Evolutionary conservation across 2,329 filamentous ascomycete genomes (phyloP).

Genomic region (Incumbomyces lentus): DNA sequence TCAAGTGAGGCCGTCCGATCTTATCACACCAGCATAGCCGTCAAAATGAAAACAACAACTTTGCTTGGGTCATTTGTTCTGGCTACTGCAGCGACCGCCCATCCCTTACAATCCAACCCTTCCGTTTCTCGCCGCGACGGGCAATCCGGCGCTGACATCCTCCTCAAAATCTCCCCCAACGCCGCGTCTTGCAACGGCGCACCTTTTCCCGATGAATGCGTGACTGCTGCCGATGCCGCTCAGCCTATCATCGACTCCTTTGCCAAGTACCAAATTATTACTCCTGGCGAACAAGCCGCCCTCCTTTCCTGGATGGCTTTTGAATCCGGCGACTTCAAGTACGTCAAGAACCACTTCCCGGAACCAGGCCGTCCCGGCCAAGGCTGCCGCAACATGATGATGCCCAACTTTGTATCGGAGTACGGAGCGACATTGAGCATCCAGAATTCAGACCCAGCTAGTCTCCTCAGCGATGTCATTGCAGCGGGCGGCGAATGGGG

Average conservation of each 20-base stretch:
- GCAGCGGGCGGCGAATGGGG: conserved; percentile 42
- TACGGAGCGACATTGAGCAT: conserved; percentile 42
- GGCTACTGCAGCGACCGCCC: not conserved
- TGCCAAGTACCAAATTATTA: conserved; percentile 44
- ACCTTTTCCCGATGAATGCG: conserved; percentile 13
- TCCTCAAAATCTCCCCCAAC: conserved; percentile 14
- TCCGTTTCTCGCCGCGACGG: too few relatives aligned
- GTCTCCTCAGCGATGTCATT: conserved; percentile 42
- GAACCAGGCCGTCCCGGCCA: conserved; percentile 48
- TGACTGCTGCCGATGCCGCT: conserved; percentile 6
- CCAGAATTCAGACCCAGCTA: conserved; percentile 31
- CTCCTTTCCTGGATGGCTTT: conserved; percentile 60
- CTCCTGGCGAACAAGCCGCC: conserved; percentile 54
- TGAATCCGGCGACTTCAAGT: conserved; percentile 61
- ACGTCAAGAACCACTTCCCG: conserved; percentile 54
- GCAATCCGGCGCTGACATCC: not conserved
- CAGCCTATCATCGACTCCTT: conserved; percentile 47
- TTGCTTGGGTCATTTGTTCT: not conserved
- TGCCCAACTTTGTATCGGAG: conserved; percentile 41
- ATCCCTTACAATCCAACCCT: not conserved
- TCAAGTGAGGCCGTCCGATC: too few relatives aligned
- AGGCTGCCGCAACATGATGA: conserved; percentile 61
- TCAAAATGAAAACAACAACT: too few relatives aligned
- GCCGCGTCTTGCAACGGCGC: conserved; percentile 12
- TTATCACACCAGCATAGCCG: too few relatives aligned